These are phyloP conservation scores for Sugiyamaella floridensis DNA, from an alignment of 805 yeast species.

Conservation along the genomic window DNA sequence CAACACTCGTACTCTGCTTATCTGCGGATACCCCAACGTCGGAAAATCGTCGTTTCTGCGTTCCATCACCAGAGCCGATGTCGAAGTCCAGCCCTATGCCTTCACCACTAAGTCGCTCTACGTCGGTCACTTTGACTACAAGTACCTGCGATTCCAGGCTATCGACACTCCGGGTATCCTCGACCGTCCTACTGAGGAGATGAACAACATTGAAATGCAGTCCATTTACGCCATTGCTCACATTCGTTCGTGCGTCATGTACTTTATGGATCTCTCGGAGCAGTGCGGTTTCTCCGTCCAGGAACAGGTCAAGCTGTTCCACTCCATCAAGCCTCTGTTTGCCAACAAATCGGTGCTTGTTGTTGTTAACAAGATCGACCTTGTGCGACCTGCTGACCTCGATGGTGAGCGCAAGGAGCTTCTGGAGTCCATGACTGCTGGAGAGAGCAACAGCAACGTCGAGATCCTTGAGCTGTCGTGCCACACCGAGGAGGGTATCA, in stretches of 20 bases:
- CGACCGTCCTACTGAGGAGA: slow-evolving; percentile 98
- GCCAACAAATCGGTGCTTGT: slow-evolving; percentile 95
- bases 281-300: slow-evolving; percentile 98
- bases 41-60: slow-evolving; percentile 95
- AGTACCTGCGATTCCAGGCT: slow-evolving; percentile 95
- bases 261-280: slow-evolving; percentile 97
- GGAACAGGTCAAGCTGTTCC: slow-evolving; percentile 95
- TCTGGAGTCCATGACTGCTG: slow-evolving; percentile 48
- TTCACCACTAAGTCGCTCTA: slow-evolving; percentile 96
- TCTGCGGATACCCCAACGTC: slow-evolving; percentile 98
- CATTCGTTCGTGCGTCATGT: slow-evolving; percentile 89
- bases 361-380: slow-evolving; percentile 92
- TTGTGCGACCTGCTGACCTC: slow-evolving; percentile 77
- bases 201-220: slow-evolving; percentile 99
- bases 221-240: slow-evolving; percentile 98
- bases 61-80: slow-evolving; percentile 95
- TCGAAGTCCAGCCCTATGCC: slow-evolving; percentile 98
- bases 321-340: slow-evolving; percentile 92
- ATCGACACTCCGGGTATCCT: slow-evolving; percentile 98
- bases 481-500: slow-evolving; percentile 86
- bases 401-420: slow-evolving; percentile 66
- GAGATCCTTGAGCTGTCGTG: slow-evolving; percentile 93
- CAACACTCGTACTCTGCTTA: slow-evolving; percentile 91
- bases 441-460: slow-evolving; percentile 51
- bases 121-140: slow-evolving; percentile 98